Evolutionary conservation across 108 stramenopile genomes (phyloP), one percentile per base, ranked within the genome.

Genomic region (Conticribra weissflogii): DNA sequence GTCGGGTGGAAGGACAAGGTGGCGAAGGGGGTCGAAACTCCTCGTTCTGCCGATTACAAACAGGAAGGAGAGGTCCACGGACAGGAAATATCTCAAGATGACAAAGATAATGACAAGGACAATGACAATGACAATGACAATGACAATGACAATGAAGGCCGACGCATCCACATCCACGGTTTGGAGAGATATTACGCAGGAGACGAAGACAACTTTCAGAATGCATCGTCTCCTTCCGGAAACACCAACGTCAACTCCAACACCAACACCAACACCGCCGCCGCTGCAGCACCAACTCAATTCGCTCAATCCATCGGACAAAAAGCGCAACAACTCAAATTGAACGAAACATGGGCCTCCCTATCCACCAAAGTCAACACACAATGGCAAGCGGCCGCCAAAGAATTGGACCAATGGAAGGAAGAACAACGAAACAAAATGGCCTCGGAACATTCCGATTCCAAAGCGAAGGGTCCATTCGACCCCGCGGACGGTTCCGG

Each of bases 401-500:
- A 19, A 2, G 36, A 17, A 28, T 30, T 62, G 21, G 72, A 73
- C 18, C 34, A 62, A 14, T 68, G 67, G 67, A 68, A 56, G 44
- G 67, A 57, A 31, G 65, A 66, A 33, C 65, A 66, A 14, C 16
- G 28, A 28, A 66, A 66, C 52, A 53, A 66, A 54, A 31, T 23
- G 55, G 36, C 45, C 36, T n/a, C 29, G 28, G 63, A 57, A 23
- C 3, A 60, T 22, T 27, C 36, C 36, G 36, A 12, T 41, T 27
- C 36, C 36, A 12, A 12, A 9, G 12, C 12, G 36, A 41, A 41
- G 5, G 36, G 36, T 9, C 36, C 36, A 41, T 41, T 9, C 12
- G 36, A 41, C 12, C 36, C 36, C 5, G 12, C 36, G 5, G 36
- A 12, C 12, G 36, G 8, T 41, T 5, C 8, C 8, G 12, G 36